Evolutionary conservation across 768 basidiomycete species (phyloP).

Genomic region (Leccinum rimulosum): DNA sequence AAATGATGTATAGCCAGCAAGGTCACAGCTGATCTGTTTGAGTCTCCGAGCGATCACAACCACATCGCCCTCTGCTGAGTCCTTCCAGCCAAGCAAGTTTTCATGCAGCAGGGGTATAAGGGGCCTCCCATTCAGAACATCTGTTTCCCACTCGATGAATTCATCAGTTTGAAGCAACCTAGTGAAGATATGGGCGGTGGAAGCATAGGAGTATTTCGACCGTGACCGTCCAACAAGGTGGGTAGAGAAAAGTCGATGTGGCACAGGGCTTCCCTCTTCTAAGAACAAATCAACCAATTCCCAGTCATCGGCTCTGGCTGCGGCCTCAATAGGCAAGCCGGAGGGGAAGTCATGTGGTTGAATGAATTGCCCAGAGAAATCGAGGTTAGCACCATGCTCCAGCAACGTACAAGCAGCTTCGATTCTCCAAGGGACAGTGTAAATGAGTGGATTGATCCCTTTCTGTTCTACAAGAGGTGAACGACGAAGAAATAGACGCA

Average conservation of each 20-base stretch:
- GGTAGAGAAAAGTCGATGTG: neutral
- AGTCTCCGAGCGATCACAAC: neutral
- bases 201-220: too few species aligned
- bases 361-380: neutral
- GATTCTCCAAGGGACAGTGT: accelerated
- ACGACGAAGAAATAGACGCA: neutral
- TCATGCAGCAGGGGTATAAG: too few species aligned
- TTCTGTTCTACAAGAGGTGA: neutral
- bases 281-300: neutral
- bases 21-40: neutral
- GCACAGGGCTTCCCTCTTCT: neutral
- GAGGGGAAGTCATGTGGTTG: too few species aligned
- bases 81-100: too few species aligned
- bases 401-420: neutral
- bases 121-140: neutral
- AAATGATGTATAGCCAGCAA: neutral
- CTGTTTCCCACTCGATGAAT: neutral
- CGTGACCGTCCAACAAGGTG: neutral
- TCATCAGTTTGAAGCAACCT: neutral
- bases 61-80: neutral
- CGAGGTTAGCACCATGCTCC: neutral
- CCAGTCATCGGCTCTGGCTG: neutral
- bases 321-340: neutral
- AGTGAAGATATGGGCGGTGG: neutral
- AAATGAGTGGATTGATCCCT: neutral